Evolutionary conservation across 1,284 basidiomycete genomes (phyloP).

Genomic region (Microbotryum intermedium): DNA sequence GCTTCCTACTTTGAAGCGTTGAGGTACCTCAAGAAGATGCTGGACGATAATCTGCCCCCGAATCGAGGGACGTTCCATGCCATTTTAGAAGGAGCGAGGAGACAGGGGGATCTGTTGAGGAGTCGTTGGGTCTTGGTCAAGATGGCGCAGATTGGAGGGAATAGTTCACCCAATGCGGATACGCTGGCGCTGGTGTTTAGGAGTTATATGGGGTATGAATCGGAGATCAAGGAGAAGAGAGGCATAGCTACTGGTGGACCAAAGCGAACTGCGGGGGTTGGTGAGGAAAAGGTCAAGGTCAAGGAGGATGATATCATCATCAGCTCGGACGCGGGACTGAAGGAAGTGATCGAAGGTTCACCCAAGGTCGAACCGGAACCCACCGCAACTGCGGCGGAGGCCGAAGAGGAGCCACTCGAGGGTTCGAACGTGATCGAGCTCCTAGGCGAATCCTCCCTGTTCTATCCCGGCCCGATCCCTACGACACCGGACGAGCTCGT

Average conservation of each 20-base stretch:
- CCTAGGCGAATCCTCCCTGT: conserved; percentile 20
- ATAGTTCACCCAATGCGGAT: conserved; percentile 53
- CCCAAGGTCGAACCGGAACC: neutral
- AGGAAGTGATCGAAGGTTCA: neutral
- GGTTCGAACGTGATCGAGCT: conserved; percentile 14
- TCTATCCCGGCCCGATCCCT: conserved; percentile 44
- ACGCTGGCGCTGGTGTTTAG: conserved; percentile 78
- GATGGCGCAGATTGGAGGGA: conserved; percentile 43
- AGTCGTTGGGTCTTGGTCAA: conserved; percentile 87
- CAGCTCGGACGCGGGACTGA: too few species aligned
- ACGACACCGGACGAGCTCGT: conserved; percentile 65
- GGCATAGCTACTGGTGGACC: too few species aligned
- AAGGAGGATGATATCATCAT: too few species aligned
- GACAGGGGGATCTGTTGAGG: conserved; percentile 69
- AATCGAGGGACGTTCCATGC: conserved; percentile 66
- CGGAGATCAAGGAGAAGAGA: conserved; percentile 32
- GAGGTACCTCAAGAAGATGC: conserved; percentile 68
- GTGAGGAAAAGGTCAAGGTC: too few species aligned
- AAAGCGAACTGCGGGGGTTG: too few species aligned
- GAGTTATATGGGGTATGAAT: conserved; percentile 71
- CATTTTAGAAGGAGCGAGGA: conserved; percentile 78
- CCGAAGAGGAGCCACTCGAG: neutral
- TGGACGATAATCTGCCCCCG: conserved; percentile 59
- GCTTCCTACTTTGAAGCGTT: conserved; percentile 67
- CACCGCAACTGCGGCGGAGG: neutral